These are phyloP conservation scores for Galerina marginata DNA, from an alignment of 768 basidiomycete genomes.

Conservation along the genomic window DNA sequence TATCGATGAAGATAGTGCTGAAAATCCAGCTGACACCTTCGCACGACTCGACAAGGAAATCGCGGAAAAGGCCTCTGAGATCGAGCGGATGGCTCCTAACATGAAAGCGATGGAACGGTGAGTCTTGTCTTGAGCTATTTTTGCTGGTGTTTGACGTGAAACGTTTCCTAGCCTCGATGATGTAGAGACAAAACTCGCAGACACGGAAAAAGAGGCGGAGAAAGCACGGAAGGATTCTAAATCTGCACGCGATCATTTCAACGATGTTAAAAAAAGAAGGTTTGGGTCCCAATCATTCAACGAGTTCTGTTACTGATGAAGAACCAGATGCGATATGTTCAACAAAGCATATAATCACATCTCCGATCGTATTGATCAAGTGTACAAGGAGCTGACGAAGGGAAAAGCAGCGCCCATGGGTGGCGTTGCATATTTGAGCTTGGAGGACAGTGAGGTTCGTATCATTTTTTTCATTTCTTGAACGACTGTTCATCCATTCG, in stretches of 20 bases:
- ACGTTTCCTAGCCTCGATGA: conserved; percentile 67
- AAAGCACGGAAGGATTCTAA: conserved; percentile 91
- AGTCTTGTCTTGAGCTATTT: conserved; percentile 24
- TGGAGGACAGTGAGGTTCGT: conserved; percentile 93
- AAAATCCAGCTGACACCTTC: conserved; percentile 66
- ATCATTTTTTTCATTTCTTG: neutral
- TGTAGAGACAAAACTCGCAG: conserved; percentile 81
- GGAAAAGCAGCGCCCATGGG: conserved; percentile 93
- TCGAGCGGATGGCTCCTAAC: conserved; percentile 94
- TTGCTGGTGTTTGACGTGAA: neutral
- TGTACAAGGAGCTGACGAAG: conserved; percentile 98
- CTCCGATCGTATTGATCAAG: conserved; percentile 90
- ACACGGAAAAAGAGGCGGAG: conserved; percentile 93
- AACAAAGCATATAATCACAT: conserved; percentile 97
- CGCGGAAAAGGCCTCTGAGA: conserved; percentile 72
- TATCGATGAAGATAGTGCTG: conserved; percentile 78
- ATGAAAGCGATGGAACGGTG: conserved; percentile 94
- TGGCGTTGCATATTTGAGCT: conserved; percentile 93
- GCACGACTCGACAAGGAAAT: conserved; percentile 78
- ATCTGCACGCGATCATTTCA: conserved; percentile 89
- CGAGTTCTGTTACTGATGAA: neutral
- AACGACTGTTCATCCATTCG: neutral
- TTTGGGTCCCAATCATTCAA: conserved; percentile 33
- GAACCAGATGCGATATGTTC: conserved; percentile 74
- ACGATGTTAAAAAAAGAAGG: conserved; percentile 84